Conservation (phyloP, 2,329 filamentous ascomycete species). For the Fusarium decemcellulare region DNA sequence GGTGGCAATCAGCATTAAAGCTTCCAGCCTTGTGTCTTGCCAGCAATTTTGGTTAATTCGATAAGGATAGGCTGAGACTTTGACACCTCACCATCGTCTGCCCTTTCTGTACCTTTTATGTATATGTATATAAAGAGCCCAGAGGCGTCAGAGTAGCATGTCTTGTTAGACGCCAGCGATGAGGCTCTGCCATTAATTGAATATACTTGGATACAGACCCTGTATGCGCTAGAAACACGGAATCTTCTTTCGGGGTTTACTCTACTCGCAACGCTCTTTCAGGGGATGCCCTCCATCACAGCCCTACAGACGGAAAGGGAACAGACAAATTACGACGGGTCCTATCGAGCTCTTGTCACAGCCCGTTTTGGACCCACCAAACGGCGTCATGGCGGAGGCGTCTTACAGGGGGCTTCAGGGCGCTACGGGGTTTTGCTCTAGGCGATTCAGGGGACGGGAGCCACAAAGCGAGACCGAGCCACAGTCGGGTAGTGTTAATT, state of each 20-base stretch:
- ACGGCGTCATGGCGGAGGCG: constrained; percentile 32
- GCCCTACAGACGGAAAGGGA: not conserved
- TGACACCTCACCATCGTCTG: no score
- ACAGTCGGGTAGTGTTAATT: constrained; percentile 4
- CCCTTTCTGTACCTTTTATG: no score
- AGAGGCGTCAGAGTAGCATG: no score
- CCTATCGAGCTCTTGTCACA: constrained; percentile 1
- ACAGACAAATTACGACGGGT: not conserved
- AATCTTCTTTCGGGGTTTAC: no score
- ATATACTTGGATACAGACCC: no score
- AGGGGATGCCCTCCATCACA: not conserved
- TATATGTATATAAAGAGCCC: no score
- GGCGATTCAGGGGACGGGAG: not conserved
- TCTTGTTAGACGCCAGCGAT: no score
- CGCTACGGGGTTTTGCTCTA: not conserved
- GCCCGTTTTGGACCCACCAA: constrained; percentile 28
- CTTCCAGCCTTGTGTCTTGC: not conserved
- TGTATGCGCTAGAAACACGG: no score
- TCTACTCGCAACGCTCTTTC: not conserved
- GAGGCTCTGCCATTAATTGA: no score
- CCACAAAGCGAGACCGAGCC: constrained; percentile 6
- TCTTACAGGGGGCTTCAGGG: constrained; percentile 30
- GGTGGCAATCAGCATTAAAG: not conserved
- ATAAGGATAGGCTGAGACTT: no score
- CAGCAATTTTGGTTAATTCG: not conserved